These are phyloP conservation scores for Aspergillus olivimuriae DNA, from an alignment of 495 filamentous ascomycete species.

Conservation along the genomic window DNA sequence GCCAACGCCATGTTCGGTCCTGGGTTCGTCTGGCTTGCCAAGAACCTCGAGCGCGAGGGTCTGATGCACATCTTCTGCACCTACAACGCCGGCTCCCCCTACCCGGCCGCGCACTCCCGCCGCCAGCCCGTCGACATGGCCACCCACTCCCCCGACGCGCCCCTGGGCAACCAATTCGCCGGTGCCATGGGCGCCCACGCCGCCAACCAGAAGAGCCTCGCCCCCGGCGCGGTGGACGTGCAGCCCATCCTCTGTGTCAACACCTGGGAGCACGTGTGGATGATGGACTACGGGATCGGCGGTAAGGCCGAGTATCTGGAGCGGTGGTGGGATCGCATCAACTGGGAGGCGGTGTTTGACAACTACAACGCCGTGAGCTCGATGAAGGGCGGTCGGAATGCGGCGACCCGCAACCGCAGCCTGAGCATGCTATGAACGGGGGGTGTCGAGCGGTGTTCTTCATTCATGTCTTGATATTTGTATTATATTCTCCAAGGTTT, in stretches of 20 bases:
- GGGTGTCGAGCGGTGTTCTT: not conserved
- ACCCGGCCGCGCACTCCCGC: slow-evolving; percentile 75
- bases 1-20: slow-evolving; percentile 93
- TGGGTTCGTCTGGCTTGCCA: slow-evolving; percentile 93
- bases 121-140: slow-evolving; percentile 76
- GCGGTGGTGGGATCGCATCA: slow-evolving; percentile 78
- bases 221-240: slow-evolving; percentile 64
- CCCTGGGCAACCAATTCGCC: slow-evolving; percentile 38
- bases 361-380: slow-evolving; percentile 42
- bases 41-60: slow-evolving; percentile 38
- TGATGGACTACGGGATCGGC: slow-evolving; percentile 74
- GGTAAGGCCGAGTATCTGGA: slow-evolving; percentile 74
- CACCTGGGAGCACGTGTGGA: slow-evolving; percentile 93
- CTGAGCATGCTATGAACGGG: slow-evolving; percentile 25
- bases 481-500: slow-evolving; percentile 24
- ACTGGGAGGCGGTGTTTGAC: slow-evolving; percentile 70
- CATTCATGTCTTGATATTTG: slow-evolving; percentile 18
- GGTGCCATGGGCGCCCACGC: slow-evolving; percentile 46
- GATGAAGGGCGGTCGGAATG: slow-evolving; percentile 14
- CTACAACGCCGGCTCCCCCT: slow-evolving; percentile 87
- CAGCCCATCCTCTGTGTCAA: slow-evolving; percentile 82
- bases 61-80: slow-evolving; percentile 74
- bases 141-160: slow-evolving; percentile 44
- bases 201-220: slow-evolving; percentile 38
- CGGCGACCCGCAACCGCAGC: slow-evolving; percentile 19